phyloP scores from a whole-genome alignment of 2,329 filamentous ascomycete genomes.

The Trichophyton rubrum region DNA sequence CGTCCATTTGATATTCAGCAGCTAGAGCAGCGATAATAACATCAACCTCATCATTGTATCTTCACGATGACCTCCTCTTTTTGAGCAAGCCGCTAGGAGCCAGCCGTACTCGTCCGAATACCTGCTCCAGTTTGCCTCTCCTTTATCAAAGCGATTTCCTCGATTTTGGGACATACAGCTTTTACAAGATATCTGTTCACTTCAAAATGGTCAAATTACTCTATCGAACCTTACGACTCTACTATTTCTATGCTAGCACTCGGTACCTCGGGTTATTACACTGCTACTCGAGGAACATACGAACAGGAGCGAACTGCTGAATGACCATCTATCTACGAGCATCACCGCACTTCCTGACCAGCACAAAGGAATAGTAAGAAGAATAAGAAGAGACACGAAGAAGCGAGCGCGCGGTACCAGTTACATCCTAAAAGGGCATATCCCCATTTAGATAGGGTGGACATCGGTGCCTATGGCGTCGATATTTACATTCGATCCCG shows the following conservation, averaged over 20 bases:
- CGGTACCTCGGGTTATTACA: slow-evolving; percentile 11
- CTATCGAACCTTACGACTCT: slow-evolving; percentile 8
- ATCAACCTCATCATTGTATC: not conserved
- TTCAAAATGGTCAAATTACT: slow-evolving; percentile 17
- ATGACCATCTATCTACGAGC: not conserved
- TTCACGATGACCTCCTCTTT: not conserved
- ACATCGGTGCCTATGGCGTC: slow-evolving; percentile 58
- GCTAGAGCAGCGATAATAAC: not conserved
- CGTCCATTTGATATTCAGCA: not conserved
- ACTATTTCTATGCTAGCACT: slow-evolving; percentile 9
- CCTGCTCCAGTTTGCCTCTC: slow-evolving; percentile 4
- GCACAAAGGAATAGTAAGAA: not conserved
- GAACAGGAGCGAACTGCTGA: not conserved
- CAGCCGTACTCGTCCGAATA: not conserved
- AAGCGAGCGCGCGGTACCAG: not conserved
- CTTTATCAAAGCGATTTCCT: not conserved
- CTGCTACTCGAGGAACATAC: slow-evolving; percentile 11
- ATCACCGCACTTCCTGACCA: not conserved
- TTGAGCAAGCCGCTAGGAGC: not conserved
- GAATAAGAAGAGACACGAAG: not conserved
- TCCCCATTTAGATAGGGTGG: not conserved
- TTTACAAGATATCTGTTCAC: not conserved
- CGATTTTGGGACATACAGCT: not conserved
- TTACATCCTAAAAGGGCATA: not conserved
- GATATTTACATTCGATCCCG: slow-evolving; percentile 87